phyloP scores from a whole-genome alignment of 768 basidiomycete genomes.

The Tylopilus subfusipes region DNA sequence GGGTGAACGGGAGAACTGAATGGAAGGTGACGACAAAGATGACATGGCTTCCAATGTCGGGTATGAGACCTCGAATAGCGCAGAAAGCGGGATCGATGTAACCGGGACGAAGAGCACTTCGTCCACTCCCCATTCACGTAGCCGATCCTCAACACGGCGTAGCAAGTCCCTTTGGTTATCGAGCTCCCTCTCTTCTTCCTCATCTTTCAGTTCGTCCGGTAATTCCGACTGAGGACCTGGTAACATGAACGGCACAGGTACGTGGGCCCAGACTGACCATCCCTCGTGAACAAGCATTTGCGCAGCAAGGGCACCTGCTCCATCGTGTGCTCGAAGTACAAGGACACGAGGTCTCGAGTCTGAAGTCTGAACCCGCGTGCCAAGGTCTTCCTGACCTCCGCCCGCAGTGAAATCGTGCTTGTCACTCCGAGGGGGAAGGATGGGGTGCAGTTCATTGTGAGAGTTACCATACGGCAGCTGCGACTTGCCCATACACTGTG shows the following conservation, averaged over 20 bases:
- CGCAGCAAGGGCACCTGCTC: constrained; percentile 69
- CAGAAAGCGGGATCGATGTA: constrained; percentile 18
- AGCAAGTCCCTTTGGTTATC: constrained; percentile 42
- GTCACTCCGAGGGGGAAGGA: constrained; percentile 24
- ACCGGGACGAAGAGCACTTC: constrained; percentile 64
- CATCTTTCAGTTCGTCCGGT: constrained; percentile 31
- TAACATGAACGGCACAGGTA: constrained; percentile 37
- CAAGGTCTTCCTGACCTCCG: constrained; percentile 20
- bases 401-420: constrained; percentile 25
- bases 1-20: constrained; percentile 23
- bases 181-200: constrained; percentile 34
- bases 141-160: constrained; percentile 46
- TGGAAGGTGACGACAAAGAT: constrained; percentile 25
- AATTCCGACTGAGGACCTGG: constrained; percentile 35
- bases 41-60: constrained; percentile 16
- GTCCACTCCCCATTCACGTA: constrained; percentile 69
- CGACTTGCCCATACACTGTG: constrained; percentile 21
- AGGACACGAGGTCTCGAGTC: constrained; percentile 43
- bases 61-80: constrained; percentile 22
- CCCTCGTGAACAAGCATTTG: constrained; percentile 72
- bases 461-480: constrained; percentile 24
- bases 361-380: constrained; percentile 1
- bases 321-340: constrained; percentile 71
- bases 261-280: constrained; percentile 74
- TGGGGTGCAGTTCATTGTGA: constrained; percentile 28